Conservation (phyloP, 495 filamentous ascomycete species). For the Tuber melanosporum region DNA sequence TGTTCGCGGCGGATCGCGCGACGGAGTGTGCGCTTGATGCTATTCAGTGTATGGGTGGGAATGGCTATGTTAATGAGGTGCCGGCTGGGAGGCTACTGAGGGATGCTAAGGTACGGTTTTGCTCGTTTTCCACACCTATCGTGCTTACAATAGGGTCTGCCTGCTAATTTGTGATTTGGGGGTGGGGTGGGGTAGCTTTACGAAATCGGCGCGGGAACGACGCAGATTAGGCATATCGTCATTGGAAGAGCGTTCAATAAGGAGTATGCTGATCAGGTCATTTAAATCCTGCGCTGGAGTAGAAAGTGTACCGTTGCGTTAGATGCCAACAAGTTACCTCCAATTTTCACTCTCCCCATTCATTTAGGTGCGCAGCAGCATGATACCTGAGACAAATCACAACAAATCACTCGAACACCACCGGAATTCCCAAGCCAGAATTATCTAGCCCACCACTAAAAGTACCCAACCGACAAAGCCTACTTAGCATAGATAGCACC, state of each 20-base stretch:
- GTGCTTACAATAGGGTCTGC: conserved; percentile 12
- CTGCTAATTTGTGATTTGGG: conserved; percentile 44
- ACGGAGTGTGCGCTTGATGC: conserved; percentile 83
- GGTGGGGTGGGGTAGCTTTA: conserved; percentile 53
- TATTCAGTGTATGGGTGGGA: conserved; percentile 92
- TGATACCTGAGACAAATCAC: neutral
- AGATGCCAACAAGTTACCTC: neutral
- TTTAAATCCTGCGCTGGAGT: conserved; percentile 9
- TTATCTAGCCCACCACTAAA: neutral
- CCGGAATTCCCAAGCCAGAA: neutral
- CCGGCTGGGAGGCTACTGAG: conserved; percentile 76
- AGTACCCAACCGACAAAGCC: neutral
- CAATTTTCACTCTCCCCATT: neutral
- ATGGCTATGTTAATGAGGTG: conserved; percentile 94
- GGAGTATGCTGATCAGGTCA: conserved; percentile 55
- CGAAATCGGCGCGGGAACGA: conserved; percentile 95
- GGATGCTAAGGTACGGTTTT: conserved; percentile 62
- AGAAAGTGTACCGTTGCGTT: neutral
- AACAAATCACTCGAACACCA: neutral
- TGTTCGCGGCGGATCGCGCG: conserved; percentile 89
- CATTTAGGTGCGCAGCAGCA: neutral
- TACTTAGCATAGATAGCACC: neutral
- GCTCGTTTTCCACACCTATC: neutral
- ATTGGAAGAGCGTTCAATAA: conserved; percentile 92
- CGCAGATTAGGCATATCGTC: conserved; percentile 87